Percentiles rank a stretch among this genome's conserved stretches.
Conservation (phyloP, 2,329 filamentous ascomycete genomes). For the Tolypocladium nubicola region DNA sequence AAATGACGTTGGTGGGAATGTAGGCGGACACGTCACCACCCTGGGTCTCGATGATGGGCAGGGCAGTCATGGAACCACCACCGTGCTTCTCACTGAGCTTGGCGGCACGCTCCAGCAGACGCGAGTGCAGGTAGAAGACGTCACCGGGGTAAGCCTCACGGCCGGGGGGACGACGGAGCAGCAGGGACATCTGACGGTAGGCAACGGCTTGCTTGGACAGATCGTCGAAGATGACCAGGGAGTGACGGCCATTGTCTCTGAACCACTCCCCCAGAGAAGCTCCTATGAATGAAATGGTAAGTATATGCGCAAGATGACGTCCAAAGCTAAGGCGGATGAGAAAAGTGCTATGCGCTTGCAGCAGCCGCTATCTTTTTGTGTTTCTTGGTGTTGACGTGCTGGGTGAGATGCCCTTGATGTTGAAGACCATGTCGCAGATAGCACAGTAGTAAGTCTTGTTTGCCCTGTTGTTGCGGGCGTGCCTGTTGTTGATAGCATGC, state of each 20-base stretch:
- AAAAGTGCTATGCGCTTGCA: too few species aligned
- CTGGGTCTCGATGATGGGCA: conserved; percentile 98
- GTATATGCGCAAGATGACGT: background rate
- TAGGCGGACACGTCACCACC: conserved; percentile 99
- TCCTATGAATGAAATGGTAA: conserved; percentile 1
- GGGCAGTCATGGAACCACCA: conserved; percentile 91
- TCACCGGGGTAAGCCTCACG: conserved; percentile 99
- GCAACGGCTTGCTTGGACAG: conserved; percentile 96
- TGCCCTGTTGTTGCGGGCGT: too few species aligned
- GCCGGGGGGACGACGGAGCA: conserved; percentile 93
- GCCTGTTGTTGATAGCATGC: too few species aligned
- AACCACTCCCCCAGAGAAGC: conserved; percentile 60
- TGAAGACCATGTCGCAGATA: too few species aligned
- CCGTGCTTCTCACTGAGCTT: conserved; percentile 97
- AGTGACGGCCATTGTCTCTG: conserved; percentile 77
- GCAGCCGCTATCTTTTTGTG: too few species aligned
- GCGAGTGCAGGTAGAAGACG: conserved; percentile 98
- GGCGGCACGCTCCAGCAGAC: conserved; percentile 97
- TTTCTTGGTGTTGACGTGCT: background rate
- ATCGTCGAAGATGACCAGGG: conserved; percentile 88
- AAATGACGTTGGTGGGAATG: conserved; percentile 99
- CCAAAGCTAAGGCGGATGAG: background rate
- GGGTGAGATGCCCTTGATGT: too few species aligned
- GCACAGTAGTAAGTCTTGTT: too few species aligned
- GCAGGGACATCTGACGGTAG: conserved; percentile 97